These are phyloP conservation scores for Oryza coarctata DNA, from an alignment of 176 grass and related monocot species.

Conservation along the genomic window DNA sequence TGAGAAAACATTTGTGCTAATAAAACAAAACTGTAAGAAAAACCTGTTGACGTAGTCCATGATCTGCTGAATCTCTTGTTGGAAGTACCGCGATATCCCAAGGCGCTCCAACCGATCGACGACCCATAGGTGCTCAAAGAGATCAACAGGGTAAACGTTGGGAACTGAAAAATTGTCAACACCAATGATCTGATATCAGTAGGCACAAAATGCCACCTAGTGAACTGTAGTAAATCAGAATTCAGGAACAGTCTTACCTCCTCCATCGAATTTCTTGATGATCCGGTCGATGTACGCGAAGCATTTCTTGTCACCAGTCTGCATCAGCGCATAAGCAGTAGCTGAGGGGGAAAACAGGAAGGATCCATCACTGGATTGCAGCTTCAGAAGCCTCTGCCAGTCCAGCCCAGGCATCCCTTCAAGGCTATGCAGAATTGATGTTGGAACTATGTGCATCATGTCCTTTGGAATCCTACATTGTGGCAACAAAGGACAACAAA, in stretches of 20 bases:
- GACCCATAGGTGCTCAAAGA: slow-evolving; percentile 72
- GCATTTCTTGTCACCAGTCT: slow-evolving; percentile 77
- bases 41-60: slow-evolving; percentile 80
- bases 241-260: slow-evolving; percentile 42
- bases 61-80: slow-evolving; percentile 62
- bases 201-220: not conserved
- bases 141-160: slow-evolving; percentile 80
- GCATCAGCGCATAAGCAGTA: slow-evolving; percentile 74
- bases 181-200: not conserved
- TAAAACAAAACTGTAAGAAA: not conserved
- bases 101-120: slow-evolving; percentile 76
- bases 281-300: slow-evolving; percentile 59
- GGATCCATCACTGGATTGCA: slow-evolving; percentile 71
- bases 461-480: slow-evolving; percentile 71
- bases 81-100: slow-evolving; percentile 69
- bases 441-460: slow-evolving; percentile 77
- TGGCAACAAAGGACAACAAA: not conserved
- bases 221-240: not conserved
- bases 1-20: not conserved
- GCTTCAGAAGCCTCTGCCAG: slow-evolving; percentile 71
- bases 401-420: slow-evolving; percentile 78
- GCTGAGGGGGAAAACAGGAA: slow-evolving; percentile 80
- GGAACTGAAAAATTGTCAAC: slow-evolving; percentile 51
- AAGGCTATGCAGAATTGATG: slow-evolving; percentile 79
- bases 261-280: slow-evolving; percentile 63